Evolutionary conservation across 2,329 filamentous ascomycete genomes (phyloP), one percentile per base, ranked within the genome.

Genomic region (Verticillium isaacii): DNA sequence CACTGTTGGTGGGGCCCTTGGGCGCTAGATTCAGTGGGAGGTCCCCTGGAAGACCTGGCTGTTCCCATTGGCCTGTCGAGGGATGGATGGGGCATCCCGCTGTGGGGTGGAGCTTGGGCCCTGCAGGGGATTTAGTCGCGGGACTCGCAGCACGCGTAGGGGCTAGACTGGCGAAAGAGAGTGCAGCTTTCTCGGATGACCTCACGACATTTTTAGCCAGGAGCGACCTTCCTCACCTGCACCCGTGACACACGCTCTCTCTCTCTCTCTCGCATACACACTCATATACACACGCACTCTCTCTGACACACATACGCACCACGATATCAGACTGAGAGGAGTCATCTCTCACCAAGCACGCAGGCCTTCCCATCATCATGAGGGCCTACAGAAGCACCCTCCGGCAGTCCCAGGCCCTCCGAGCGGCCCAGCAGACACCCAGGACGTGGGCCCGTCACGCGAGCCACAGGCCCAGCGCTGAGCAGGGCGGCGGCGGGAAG

Each of bases 401-500:
- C 29, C 58, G 57, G 41, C 58, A 60, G 14, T 58, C 37, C n/a
- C 62, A 59, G n/a, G 60, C 66, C 50, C 60, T 67, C 29, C 60
- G 64, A 60, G 60, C 66, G 2, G 32, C 58, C 55, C 34, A n/a
- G 5, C 12, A 15, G 57, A n/a, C 39, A 34, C 25, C n/a, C 4
- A n/a, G 23, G 12, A 50, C 45, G 9, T 50, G 45, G 45, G 19
- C 45, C 23, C 45, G 45, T 14, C 45, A 25, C 11, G 36, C 36
- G 23, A 45, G 23, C 57, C 19, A 45, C 17, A 32, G 32, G 52
- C 65, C 15, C 65, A 65, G 23, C 64, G 62, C 29, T 59, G 59
- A 39, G 66, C 15, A 52, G 1, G 50, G 64, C 41, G 70, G 70
- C 11, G 63, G 70, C 11, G 70, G 70, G 8, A 70, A 70, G 15